Evolutionary conservation across 768 basidiomycete genomes (phyloP), one percentile per base, ranked within the genome.

Genomic region (Ephemerocybe angulata): DNA sequence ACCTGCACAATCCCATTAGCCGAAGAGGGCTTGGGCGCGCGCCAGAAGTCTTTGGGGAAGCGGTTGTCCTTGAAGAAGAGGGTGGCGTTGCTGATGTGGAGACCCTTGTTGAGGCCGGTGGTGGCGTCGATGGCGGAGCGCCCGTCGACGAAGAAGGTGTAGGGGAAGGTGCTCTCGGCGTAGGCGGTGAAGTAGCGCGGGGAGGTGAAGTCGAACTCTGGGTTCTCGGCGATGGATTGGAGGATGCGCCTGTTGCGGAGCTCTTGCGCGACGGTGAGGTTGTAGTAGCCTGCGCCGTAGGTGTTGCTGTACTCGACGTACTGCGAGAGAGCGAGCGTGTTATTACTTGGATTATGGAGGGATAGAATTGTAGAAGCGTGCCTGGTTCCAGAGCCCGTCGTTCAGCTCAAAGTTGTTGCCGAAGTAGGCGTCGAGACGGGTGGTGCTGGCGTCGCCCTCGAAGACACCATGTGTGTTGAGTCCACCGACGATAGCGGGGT

Each of bases 321-420:
- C 63, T 64, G n/a, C 27, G 19, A 28, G 1, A 33, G 17, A 1
- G 31, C 19, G 24, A 52, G 51, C n/a, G 41, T 12, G 24, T 54
- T 17, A 17, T 15, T 25, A 13, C 24, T 49, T 11, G 2, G 31
- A n/a, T 10, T 10, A 25, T 31, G 11, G 11, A 22, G 27, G 19
- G 28, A 5, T 42, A n/a, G 28, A 11, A 31, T 17, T 46, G 21
- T 33, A 10, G 15, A 8, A n/a, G 31, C 52, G 30, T 47, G 58
- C 63, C 57, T 63, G 47, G 11, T 63, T 52, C 42, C 57, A 65
- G 1, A 61, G 55, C 1, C 59, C 61, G 40, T 63, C 53, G 50
- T 65, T 65, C 41, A 65, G 61, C 31, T 60, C 63, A 47, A 56
- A 53, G 37, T 65, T 62, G 38, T 62, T 60, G 8, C 59, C 63